A percentile compares a stretch with the other conserved stretches of the same genome.
These are phyloP conservation scores for Paspalum notatum DNA, from an alignment of 176 grass and related monocot genomes.

Conservation along the genomic window DNA sequence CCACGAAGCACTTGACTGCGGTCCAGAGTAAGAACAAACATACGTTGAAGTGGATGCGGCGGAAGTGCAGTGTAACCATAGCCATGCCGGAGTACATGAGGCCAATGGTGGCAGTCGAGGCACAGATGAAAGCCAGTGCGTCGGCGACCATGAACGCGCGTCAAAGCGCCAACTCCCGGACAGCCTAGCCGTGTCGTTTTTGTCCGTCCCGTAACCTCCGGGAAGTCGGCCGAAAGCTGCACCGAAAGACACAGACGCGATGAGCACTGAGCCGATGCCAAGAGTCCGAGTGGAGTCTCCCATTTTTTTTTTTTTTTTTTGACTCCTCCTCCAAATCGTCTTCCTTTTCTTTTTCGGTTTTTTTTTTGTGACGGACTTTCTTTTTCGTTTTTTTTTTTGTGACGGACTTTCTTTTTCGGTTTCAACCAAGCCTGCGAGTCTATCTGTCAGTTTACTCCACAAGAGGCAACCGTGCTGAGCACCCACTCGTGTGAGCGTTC, in stretches of 20 bases:
- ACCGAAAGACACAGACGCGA: background rate
- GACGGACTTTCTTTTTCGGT: no score
- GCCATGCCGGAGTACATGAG: background rate
- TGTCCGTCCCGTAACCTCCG: background rate
- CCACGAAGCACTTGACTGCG: background rate
- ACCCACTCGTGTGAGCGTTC: background rate
- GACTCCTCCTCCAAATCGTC: background rate
- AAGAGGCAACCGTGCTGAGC: no score
- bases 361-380: background rate
- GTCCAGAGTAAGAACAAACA: background rate
- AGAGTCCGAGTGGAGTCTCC: background rate
- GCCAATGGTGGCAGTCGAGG: background rate
- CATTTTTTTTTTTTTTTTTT: background rate
- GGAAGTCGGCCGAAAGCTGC: background rate
- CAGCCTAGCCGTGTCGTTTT: no score
- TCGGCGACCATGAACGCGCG: constrained; percentile 7
- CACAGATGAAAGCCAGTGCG: background rate
- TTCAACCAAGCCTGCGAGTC: no score
- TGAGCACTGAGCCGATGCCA: background rate
- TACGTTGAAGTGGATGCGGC: background rate
- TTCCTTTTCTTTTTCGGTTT: no score
- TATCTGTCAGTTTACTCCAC: no score
- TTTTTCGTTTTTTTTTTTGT: background rate
- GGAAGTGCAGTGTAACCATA: background rate
- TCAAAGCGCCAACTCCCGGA: background rate